Percentiles rank a stretch among this genome's conserved stretches.
Evolutionary conservation across 2,329 filamentous ascomycete genomes (phyloP).

Genomic region (Xylaria sp.): DNA sequence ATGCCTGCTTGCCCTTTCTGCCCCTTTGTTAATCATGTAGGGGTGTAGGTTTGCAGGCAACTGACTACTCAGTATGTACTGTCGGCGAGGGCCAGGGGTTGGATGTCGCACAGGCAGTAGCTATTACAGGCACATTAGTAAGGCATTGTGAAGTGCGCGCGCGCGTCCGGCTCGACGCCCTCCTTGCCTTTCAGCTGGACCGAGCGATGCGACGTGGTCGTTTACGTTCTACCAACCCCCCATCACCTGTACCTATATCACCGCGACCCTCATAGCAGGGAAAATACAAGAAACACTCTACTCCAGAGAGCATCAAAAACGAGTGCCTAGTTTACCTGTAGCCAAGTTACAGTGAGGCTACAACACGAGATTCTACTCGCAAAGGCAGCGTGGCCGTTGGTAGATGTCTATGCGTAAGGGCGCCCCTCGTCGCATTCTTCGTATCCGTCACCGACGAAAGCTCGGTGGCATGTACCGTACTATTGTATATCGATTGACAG

Average conservation of each 20-base stretch:
- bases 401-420: no score
- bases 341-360: no score
- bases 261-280: background rate
- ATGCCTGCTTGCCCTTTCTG: background rate
- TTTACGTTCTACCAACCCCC: background rate
- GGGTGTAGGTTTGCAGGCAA: no score
- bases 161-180: background rate
- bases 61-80: no score
- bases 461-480: background rate
- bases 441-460: background rate
- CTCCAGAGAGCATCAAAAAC: background rate
- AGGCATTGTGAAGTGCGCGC: background rate
- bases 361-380: background rate
- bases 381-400: background rate
- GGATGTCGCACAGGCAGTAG: background rate
- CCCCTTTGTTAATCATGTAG: slow-evolving; percentile 7
- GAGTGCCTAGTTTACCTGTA: no score
- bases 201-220: slow-evolving; percentile 19
- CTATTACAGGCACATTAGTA: background rate
- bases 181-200: slow-evolving; percentile 22
- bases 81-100: slow-evolving; percentile 3
- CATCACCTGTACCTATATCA: background rate
- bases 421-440: slow-evolving; percentile 1
- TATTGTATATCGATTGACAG: no score
- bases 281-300: background rate